phyloP scores from a whole-genome alignment of 345 rosid species.

The Draba incana region DNA sequence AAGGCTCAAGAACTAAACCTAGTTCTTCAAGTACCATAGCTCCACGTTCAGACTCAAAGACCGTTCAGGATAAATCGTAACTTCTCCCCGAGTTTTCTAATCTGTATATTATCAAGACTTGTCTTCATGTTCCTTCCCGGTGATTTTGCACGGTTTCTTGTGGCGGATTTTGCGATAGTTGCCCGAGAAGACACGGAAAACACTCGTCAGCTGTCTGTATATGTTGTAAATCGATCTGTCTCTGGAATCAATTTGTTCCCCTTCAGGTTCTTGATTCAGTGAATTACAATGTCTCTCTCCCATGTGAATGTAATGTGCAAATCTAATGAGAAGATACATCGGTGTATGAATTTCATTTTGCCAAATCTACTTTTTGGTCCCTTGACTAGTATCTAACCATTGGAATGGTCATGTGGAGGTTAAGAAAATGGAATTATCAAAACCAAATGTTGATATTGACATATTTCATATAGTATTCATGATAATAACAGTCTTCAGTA shows the following conservation, averaged over 20 bases:
- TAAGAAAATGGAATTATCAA: conserved; percentile 4
- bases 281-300: conserved; percentile 26
- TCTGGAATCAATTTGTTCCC: conserved; percentile 3
- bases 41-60: conserved; percentile 30
- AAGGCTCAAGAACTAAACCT: conserved; percentile 76
- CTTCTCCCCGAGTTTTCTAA: conserved; percentile 8
- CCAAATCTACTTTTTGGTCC: conserved; percentile 11
- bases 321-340: conserved; percentile 29
- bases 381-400: not conserved
- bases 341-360: conserved; percentile 9
- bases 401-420: conserved; percentile 14
- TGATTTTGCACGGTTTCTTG: conserved; percentile 14
- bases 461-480: not conserved
- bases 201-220: not conserved
- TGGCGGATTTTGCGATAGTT: conserved; percentile 13
- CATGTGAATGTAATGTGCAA: conserved; percentile 37
- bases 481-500: not conserved
- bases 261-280: conserved; percentile 11
- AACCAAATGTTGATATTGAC: conserved; percentile 12
- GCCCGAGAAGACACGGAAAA: conserved; percentile 6
- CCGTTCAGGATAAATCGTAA: not conserved
- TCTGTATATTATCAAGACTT: conserved; percentile 33
- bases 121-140: conserved; percentile 14
- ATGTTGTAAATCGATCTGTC: conserved; percentile 35
- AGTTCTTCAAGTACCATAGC: conserved; percentile 67